These are phyloP conservation scores for Coemansia sp. DNA, from an alignment of 192 early-diverging fungal species.

Conservation along the genomic window DNA sequence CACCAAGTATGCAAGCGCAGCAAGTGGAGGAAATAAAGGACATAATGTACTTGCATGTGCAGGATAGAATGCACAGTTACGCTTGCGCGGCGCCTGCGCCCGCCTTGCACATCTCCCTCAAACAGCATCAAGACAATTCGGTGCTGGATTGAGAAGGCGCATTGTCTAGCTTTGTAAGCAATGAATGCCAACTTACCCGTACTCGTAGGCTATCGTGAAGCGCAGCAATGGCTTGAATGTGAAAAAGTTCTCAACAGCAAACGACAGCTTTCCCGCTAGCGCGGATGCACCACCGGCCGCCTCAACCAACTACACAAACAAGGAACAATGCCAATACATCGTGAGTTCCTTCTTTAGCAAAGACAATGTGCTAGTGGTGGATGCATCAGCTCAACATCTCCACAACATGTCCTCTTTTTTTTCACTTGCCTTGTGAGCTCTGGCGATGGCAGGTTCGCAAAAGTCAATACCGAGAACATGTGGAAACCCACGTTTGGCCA, in stretches of 20 bases:
- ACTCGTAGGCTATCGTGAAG: slow-evolving; percentile 49
- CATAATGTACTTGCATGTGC: not conserved
- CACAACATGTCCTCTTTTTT: not conserved
- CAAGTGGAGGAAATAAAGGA: not conserved
- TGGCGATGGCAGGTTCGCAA: slow-evolving; percentile 61
- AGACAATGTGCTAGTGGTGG: not conserved
- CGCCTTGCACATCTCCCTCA: not conserved
- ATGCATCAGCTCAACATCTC: not conserved
- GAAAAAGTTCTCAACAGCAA: slow-evolving; percentile 43
- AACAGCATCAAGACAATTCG: not conserved
- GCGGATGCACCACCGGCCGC: slow-evolving; percentile 12
- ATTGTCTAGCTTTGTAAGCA: slow-evolving; percentile 8
- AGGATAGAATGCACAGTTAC: slow-evolving; percentile 3
- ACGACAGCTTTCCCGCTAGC: slow-evolving; percentile 28
- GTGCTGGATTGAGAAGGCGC: not conserved
- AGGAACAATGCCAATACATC: not conserved
- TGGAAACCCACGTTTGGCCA: slow-evolving; percentile 57
- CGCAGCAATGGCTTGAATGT: slow-evolving; percentile 28
- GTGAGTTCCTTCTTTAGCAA: not conserved
- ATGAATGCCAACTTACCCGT: slow-evolving; percentile 39
- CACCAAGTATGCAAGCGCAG: not conserved
- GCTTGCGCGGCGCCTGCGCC: not conserved
- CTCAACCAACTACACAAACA: slow-evolving; percentile 34
- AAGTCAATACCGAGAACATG: slow-evolving; percentile 66
- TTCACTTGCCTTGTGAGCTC: slow-evolving; percentile 39